Conservation (phyloP, 169 alveolate species). For the Eimeria maxima region DNA sequence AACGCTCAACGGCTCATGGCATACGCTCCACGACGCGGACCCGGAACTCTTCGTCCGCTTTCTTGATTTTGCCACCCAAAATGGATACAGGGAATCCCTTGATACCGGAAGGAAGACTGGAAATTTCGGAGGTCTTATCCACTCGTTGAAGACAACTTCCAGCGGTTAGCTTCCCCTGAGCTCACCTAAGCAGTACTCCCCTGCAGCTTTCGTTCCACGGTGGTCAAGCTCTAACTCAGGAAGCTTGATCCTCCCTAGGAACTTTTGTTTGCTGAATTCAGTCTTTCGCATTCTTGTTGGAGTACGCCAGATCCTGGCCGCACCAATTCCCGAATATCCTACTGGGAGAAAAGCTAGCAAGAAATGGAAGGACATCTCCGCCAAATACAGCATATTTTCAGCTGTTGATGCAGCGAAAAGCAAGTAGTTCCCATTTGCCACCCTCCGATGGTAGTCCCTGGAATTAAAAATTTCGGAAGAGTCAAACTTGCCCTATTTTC, state of each 20-base stretch:
- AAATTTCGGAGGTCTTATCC: background rate
- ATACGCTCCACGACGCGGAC: conserved; percentile 7
- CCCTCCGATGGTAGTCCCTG: background rate
- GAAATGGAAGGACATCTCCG: conserved; percentile 52
- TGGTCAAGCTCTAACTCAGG: background rate
- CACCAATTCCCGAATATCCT: conserved; percentile 6
- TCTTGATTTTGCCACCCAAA: conserved; percentile 39
- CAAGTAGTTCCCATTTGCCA: background rate
- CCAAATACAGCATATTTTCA: conserved; percentile 1
- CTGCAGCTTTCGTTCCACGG: background rate
- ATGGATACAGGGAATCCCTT: conserved; percentile 56
- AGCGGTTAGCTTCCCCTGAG: conserved; percentile 37
- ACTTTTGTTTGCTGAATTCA: background rate
- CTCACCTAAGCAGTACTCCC: background rate
- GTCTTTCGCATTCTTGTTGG: conserved; percentile 29
- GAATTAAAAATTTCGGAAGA: background rate
- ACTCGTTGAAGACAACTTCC: background rate
- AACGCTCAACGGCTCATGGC: conserved; percentile 11
- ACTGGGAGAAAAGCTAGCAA: background rate
- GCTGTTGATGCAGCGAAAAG: conserved; percentile 56
- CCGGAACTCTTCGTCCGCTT: conserved; percentile 8
- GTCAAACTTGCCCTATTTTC: background rate
- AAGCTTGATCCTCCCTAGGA: background rate
- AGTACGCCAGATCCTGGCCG: conserved; percentile 37
- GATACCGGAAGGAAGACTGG: conserved; percentile 56